Evolutionary conservation across 2,329 filamentous ascomycete genomes (phyloP), one percentile per base, ranked within the genome.

Genomic region (Colletotrichum tofieldiae): DNA sequence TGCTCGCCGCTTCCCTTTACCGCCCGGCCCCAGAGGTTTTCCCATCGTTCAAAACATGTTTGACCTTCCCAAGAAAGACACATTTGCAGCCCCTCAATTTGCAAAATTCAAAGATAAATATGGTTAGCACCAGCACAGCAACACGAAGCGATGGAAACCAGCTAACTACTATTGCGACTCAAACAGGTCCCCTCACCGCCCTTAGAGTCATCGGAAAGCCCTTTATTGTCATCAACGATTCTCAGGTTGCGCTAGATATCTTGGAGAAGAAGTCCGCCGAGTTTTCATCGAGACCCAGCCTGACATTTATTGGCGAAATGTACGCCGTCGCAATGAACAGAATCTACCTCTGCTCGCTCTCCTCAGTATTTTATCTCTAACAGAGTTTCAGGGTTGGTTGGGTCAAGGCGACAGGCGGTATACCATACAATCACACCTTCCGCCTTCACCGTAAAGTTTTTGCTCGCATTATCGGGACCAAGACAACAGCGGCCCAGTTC

Each of bases 1-100:
- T 39, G 37, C 7, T 3, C 7, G 37, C 37, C 37, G 37, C 12
- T 12, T 39, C 7, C 37, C 37, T 39, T 43, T 47, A 9, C 78
- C 66, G 59, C 79, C 73, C 61, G 79, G 74, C 62, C 82, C 75
- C 75, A 78, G 65, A 12, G 78, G 78, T 0, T 73, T 83, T 18
- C 84, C 84, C 0, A 59, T 88, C 2, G 47, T 88, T 11, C 86
- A 86, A 8, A 88, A 87, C 73, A 71, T 87, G 14, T 75, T 76
- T 4, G 85, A 88, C 72, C 75, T 86, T n/a, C 86, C 86, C 1
- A 75, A 79, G 0, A 62, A 73, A 1, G 78, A 76, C 9, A 56
- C 61, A 12, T 77, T 75, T 2, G 80, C 82, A 43, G 79, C 74
- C 73, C 72, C 77, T 51, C 78, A 82, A 65, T 83, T 80, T 81